phyloP scores from a whole-genome alignment of 768 basidiomycete genomes.

The Jaapia argillacea region DNA sequence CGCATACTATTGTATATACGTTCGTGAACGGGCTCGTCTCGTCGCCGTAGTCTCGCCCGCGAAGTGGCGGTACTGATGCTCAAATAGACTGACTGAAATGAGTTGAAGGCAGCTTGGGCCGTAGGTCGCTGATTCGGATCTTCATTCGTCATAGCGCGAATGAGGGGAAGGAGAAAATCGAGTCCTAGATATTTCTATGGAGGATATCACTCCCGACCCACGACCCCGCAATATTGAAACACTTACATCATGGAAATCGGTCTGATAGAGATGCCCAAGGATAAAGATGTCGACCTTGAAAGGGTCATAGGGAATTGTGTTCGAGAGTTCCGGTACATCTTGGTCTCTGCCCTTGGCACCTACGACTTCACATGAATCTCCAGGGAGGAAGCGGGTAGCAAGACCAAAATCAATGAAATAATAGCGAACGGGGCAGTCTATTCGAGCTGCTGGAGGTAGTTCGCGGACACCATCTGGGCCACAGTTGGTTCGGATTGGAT shows the following conservation, averaged over 20 bases:
- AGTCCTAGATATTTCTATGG: slow-evolving; percentile 11
- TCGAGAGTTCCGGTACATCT: not conserved
- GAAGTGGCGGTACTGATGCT: not conserved
- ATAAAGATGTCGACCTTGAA: slow-evolving; percentile 3
- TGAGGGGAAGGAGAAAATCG: slow-evolving; percentile 22
- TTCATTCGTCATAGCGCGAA: slow-evolving; percentile 25
- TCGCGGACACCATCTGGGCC: not conserved
- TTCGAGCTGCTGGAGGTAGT: slow-evolving; percentile 3
- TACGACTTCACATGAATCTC: slow-evolving; percentile 7
- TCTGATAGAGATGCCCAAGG: slow-evolving; percentile 19
- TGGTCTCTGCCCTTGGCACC: not conserved
- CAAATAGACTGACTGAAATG: not conserved
- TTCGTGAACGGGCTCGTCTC: not conserved
- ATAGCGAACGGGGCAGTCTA: slow-evolving; percentile 2
- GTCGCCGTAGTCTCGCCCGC: not conserved
- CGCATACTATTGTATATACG: not conserved
- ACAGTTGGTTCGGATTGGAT: slow-evolving; percentile 4
- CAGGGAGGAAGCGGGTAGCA: slow-evolving; percentile 4
- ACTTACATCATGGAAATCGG: slow-evolving; percentile 21
- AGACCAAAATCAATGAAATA: slow-evolving; percentile 7
- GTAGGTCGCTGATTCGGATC: slow-evolving; percentile 27
- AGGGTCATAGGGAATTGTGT: not conserved
- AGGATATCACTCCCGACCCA: no score
- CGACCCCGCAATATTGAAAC: no score
- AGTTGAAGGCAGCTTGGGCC: not conserved